A percentile compares a stretch with the other conserved stretches of the same genome.
These are phyloP conservation scores for Rhynchosporium agropyri DNA, from an alignment of 2,329 filamentous ascomycete genomes.

Conservation along the genomic window DNA sequence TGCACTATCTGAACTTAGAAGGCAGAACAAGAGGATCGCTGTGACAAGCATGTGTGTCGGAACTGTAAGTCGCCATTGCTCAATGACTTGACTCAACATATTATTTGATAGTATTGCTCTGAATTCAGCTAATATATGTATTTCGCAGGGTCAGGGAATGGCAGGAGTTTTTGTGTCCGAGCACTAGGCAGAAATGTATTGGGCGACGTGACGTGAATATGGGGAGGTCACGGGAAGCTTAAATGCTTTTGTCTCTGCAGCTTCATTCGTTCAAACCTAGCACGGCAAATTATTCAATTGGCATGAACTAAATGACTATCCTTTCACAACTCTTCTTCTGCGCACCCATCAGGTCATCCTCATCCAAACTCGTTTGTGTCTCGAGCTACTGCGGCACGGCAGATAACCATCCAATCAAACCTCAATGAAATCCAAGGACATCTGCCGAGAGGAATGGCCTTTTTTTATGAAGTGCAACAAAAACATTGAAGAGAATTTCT, in stretches of 20 bases:
- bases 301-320: not conserved
- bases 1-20: constrained; percentile 82
- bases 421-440: not conserved
- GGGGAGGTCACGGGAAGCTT: not conserved
- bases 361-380: too few species aligned
- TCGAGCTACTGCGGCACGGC: not conserved
- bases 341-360: too few species aligned
- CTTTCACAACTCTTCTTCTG: too few species aligned
- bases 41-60: constrained; percentile 95
- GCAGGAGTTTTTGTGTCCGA: constrained; percentile 93
- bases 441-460: not conserved
- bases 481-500: not conserved
- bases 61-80: constrained; percentile 53
- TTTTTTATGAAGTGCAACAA: not conserved
- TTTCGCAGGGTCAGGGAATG: constrained; percentile 76
- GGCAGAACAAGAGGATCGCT: constrained; percentile 81
- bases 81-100: not conserved
- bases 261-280: not conserved
- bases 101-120: too few species aligned
- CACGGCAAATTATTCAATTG: not conserved
- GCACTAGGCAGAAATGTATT: constrained; percentile 49
- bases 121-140: not conserved
- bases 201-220: not conserved
- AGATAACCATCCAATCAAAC: not conserved
- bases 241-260: not conserved